Evolutionary conservation across 768 basidiomycete species (phyloP).

Genomic region (Pleurotus pulmonarius): DNA sequence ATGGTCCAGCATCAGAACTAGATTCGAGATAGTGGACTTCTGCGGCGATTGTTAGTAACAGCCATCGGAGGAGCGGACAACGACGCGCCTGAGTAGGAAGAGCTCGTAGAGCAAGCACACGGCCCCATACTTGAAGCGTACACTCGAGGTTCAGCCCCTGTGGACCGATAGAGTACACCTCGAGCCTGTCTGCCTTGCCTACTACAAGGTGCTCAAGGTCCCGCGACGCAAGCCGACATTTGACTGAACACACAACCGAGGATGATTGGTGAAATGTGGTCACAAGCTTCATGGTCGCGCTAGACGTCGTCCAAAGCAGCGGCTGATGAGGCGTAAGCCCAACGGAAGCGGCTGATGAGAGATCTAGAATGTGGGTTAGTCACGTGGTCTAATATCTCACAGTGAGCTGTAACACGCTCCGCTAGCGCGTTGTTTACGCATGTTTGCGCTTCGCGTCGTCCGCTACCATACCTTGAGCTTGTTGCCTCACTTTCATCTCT

Average conservation of each 20-base stretch:
- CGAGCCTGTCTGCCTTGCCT: constrained; percentile 61
- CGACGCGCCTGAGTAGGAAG: constrained; percentile 50
- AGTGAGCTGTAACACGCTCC: not conserved
- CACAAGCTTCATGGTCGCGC: constrained; percentile 48
- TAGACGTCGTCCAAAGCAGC: not conserved
- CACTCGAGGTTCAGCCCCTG: constrained; percentile 61
- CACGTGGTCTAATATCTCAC: not conserved
- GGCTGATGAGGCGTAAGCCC: too few species aligned
- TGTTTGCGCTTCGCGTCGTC: constrained; percentile 6
- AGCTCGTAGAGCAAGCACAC: constrained; percentile 51
- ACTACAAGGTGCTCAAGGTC: constrained; percentile 63
- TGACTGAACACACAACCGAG: constrained; percentile 65
- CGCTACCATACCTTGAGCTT: not conserved
- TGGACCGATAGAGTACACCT: constrained; percentile 62
- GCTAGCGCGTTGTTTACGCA: not conserved
- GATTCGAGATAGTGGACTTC: constrained; percentile 40
- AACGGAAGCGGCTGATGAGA: too few species aligned
- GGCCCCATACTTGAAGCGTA: constrained; percentile 65
- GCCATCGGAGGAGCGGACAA: not conserved
- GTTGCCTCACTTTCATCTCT: constrained; percentile 44
- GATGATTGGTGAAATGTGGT: constrained; percentile 77
- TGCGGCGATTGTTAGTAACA: constrained; percentile 13
- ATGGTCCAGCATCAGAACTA: constrained; percentile 71
- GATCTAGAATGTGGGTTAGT: not conserved
- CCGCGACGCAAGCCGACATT: constrained; percentile 53